Evolutionary conservation across 495 filamentous ascomycete genomes (phyloP), one percentile per base, ranked within the genome.

Genomic region (Xylaria flabelliformis): DNA sequence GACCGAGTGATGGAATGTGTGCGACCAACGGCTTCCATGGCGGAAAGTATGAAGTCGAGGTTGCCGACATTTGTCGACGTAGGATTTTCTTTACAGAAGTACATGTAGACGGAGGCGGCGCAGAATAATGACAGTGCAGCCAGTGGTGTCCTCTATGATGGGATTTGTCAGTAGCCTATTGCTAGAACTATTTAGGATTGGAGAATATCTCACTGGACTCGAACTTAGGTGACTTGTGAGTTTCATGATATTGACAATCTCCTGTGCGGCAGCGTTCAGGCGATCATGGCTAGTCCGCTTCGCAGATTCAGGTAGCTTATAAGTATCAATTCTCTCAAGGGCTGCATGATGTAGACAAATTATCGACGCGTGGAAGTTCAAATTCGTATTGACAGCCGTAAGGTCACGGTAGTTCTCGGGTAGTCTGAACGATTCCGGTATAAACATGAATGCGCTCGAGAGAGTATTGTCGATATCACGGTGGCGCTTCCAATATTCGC

Each of bases 341-440:
- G 84, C 82, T 6, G 79, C 75, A 56, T 80, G 80, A 68, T 85
- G 84, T 21, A 86, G 80, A 61, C 80, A 82, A 46, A 85, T 85
- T 50, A 83, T 72, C 3, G 82, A 76, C 1, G 82, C 82, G 61
- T 85, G 84, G 0, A 85, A 70, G 56, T 83, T 85, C 41, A 85
- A 72, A 58, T 85, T 85, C 13, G 79, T 80, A 61, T 84, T 81
- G 7, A 85, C 75, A 17, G 84, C 84, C 15, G 78, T 58, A 2
- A 75, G 64, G n/a, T 86, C 77, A 9, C 73, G 75, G 41, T 79
- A 73, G 66, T 84, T 79, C 17, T 69, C 72, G 1, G 83, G 82
- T 5, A 85, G 70, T 13, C 83, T 75, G 51, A 84, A 81, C 17
- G 72, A 75, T 51, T 82, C 81, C 4, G 84, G 84, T 6, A 86